Evolutionary conservation across 202 grass and related monocot genomes (phyloP).

Genomic region (Saccharum hybrid): DNA sequence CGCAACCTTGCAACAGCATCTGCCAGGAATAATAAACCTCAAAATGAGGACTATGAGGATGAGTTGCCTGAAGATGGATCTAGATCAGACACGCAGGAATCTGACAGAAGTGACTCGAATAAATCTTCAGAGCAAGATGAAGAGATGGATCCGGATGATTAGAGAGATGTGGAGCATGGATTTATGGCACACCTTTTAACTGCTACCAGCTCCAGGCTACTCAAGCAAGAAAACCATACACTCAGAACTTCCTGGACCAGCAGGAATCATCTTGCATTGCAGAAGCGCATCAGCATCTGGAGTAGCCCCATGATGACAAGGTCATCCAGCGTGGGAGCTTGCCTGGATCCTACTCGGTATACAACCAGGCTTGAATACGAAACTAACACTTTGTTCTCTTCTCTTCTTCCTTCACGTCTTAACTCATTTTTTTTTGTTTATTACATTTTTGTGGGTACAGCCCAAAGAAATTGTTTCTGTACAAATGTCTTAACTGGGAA

Average conservation of each 20-base stretch:
- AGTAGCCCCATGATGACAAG: slow-evolving; percentile 20
- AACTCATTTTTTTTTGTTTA: background rate
- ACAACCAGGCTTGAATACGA: slow-evolving; percentile 43
- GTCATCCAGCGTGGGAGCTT: slow-evolving; percentile 17
- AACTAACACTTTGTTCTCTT: slow-evolving; percentile 51
- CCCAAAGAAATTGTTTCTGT: slow-evolving; percentile 46
- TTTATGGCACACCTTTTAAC: slow-evolving; percentile 28
- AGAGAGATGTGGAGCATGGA: slow-evolving; percentile 37
- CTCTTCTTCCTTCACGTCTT: slow-evolving; percentile 11
- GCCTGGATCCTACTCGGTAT: slow-evolving; percentile 16
- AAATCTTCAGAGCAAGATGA: slow-evolving; percentile 79
- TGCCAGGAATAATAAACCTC: slow-evolving; percentile 53
- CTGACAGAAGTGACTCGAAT: slow-evolving; percentile 67
- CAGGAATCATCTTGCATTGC: slow-evolving; percentile 3
- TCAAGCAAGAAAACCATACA: background rate
- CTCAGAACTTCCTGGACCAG: slow-evolving; percentile 36
- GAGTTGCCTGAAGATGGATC: slow-evolving; percentile 72
- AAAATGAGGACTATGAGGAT: slow-evolving; percentile 70
- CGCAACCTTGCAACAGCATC: slow-evolving; percentile 42
- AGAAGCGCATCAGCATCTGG: slow-evolving; percentile 15
- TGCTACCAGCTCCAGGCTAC: slow-evolving; percentile 38
- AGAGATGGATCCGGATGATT: slow-evolving; percentile 99
- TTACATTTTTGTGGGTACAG: slow-evolving; percentile 36
- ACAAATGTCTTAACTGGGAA: slow-evolving; percentile 44
- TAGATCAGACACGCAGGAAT: slow-evolving; percentile 51